Evolutionary conservation across 1,284 basidiomycete species (phyloP).

Genomic region (Ganoderma boninense): DNA sequence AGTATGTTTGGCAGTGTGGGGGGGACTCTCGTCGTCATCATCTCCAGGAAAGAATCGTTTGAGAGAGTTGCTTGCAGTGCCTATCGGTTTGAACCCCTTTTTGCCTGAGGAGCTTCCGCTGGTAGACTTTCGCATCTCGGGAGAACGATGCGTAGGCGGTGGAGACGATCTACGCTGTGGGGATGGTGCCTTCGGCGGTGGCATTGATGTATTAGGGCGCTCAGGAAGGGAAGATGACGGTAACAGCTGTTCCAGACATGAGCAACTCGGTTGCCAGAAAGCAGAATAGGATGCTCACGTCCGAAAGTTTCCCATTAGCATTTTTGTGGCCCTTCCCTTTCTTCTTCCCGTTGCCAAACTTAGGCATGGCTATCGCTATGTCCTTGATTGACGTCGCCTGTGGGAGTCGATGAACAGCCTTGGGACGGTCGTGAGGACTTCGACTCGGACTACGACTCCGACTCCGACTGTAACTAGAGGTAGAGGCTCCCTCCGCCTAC

Average conservation of each 20-base stretch:
- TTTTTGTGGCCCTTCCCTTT: constrained; percentile 30
- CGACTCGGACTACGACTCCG: constrained; percentile 62
- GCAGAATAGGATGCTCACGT: constrained; percentile 21
- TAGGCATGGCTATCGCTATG: constrained; percentile 40
- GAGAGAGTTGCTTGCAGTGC: constrained; percentile 61
- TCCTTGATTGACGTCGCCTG: constrained; percentile 53
- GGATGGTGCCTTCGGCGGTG: constrained; percentile 24
- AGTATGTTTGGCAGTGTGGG: constrained; percentile 21
- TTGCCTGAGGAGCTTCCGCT: constrained; percentile 39
- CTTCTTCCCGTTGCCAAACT: constrained; percentile 35
- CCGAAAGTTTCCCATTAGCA: constrained; percentile 31
- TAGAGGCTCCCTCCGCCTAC: constrained; percentile 42
- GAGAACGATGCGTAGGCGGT: constrained; percentile 21
- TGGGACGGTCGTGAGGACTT: constrained; percentile 56
- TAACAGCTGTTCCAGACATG: constrained; percentile 14
- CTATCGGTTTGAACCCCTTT: constrained; percentile 73
- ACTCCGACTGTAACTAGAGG: constrained; percentile 46
- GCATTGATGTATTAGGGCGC: constrained; percentile 29
- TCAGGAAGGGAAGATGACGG: constrained; percentile 25
- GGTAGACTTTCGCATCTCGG: constrained; percentile 9
- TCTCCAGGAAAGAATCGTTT: constrained; percentile 79
- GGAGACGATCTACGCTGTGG: constrained; percentile 19
- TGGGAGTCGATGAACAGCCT: constrained; percentile 71
- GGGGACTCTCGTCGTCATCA: constrained; percentile 60
- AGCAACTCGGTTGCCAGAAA: not conserved